Evolutionary conservation across 108 stramenopile genomes (phyloP), one percentile per base, ranked within the genome.

Genomic region (Stephanodiscus minutulus): DNA sequence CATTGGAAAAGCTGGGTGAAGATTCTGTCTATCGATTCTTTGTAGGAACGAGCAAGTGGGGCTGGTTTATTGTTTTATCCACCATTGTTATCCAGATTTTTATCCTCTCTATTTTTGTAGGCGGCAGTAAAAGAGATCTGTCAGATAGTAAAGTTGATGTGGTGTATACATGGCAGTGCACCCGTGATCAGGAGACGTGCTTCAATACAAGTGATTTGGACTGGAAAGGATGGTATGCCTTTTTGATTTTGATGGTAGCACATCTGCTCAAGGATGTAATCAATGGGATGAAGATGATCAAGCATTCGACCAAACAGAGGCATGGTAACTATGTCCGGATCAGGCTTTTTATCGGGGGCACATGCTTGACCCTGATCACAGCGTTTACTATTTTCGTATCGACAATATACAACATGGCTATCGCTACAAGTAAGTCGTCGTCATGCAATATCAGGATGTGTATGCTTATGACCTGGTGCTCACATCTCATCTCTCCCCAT

Each of bases 141-240:
- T 7, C 22, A 20, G 50, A 52, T 24, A 7, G 5, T 24, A 52
- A 20, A 1, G 6, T 5, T 55, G 66, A 55, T 6, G 39, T 33
- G 29, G 31, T 53, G 25, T 67, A 67, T 21, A 52, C 66, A 36
- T 67, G 49, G 50, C 24, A 50, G 22, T 67, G 66, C 47, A 50
- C 66, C 11, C 27, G 52, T 15, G 50, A 67, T 55, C 7, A 29
- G 20, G 29, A 22, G 3, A 20, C 7, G 2, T 52, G 66, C 21
- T 21, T 15, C 5, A 3, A 37, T 2, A 67, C 66, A 18, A 6
- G 15, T 4, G 52, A 37, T 36, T 31, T 52, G 6, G 22, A 67
- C 36, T 55, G 10, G 53, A 28, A 5, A 49, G 66, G 66, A 0
- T 67, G 66, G 66, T 10, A 18, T 27, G 47, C 54, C 0, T 67